Conservation (phyloP, 1,139 yeast species). For the Yamadazyma blattariae region DNA sequence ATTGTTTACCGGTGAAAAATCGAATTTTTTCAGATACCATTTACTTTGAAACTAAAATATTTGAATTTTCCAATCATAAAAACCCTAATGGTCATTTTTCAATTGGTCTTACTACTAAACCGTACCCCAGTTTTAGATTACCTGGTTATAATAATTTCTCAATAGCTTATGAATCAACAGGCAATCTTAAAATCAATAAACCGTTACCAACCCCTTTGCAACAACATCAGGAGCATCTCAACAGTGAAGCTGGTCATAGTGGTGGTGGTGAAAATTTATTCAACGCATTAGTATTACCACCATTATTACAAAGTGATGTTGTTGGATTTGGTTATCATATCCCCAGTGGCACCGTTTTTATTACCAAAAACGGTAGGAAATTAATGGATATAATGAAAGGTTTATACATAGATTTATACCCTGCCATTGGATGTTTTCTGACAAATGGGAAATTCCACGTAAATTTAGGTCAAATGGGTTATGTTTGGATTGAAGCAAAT, state of each 20-base stretch:
- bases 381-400: slow-evolving; percentile 81
- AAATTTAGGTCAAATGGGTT: slow-evolving; percentile 88
- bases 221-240: too few relatives aligned
- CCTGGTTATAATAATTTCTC: slow-evolving; percentile 87
- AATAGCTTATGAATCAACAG: slow-evolving; percentile 84
- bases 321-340: slow-evolving; percentile 90
- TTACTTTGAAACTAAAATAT: slow-evolving; percentile 69
- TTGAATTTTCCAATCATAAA: slow-evolving; percentile 33
- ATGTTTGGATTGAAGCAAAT: slow-evolving; percentile 92
- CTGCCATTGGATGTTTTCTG: slow-evolving; percentile 82
- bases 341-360: slow-evolving; percentile 76
- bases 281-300: slow-evolving; percentile 73
- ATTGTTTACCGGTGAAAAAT: slow-evolving; percentile 60
- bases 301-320: slow-evolving; percentile 78
- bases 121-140: slow-evolving; percentile 79
- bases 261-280: slow-evolving; percentile 44
- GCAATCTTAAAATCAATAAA: slow-evolving; percentile 75
- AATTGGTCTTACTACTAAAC: slow-evolving; percentile 82
- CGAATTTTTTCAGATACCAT: slow-evolving; percentile 56
- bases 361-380: slow-evolving; percentile 88
- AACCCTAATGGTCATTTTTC: slow-evolving; percentile 54
- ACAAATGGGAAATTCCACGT: slow-evolving; percentile 73
- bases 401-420: slow-evolving; percentile 76
- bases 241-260: too few relatives aligned
- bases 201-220: slow-evolving; percentile 58